phyloP scores from a whole-genome alignment of 495 filamentous ascomycete species.

The Podospora tetraspora region DNA sequence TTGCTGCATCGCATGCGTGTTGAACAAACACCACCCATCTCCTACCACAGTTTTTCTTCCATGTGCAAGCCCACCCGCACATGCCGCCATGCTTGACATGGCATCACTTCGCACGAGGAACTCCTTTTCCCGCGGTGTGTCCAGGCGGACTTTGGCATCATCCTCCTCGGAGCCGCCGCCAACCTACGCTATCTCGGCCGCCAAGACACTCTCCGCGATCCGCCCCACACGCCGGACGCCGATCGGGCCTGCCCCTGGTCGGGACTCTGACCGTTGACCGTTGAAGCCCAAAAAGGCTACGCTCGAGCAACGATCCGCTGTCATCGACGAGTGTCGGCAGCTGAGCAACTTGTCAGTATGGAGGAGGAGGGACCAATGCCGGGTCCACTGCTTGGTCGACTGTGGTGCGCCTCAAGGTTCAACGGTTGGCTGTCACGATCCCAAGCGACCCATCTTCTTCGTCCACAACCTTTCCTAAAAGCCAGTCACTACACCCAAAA shows the following conservation, averaged over 20 bases:
- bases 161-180: neutral
- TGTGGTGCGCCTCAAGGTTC: neutral
- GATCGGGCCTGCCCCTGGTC: neutral
- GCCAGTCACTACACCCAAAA: neutral
- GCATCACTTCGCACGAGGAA: neutral
- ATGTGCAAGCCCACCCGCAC: neutral
- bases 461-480: neutral
- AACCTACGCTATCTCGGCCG: neutral
- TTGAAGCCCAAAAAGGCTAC: neutral
- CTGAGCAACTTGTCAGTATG: neutral
- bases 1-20: neutral
- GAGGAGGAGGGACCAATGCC: neutral
- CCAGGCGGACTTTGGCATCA: neutral
- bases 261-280: neutral
- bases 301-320: neutral
- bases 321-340: neutral
- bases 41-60: neutral
- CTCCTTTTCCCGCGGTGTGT: no score
- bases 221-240: neutral
- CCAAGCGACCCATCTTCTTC: neutral
- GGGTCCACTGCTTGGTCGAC: neutral
- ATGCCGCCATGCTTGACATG: neutral
- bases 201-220: neutral
- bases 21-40: neutral
- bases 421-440: neutral